Evolutionary conservation across 768 basidiomycete species (phyloP), one percentile per base, ranked within the genome.

Genomic region (Hygrophoropsis aurantiaca): DNA sequence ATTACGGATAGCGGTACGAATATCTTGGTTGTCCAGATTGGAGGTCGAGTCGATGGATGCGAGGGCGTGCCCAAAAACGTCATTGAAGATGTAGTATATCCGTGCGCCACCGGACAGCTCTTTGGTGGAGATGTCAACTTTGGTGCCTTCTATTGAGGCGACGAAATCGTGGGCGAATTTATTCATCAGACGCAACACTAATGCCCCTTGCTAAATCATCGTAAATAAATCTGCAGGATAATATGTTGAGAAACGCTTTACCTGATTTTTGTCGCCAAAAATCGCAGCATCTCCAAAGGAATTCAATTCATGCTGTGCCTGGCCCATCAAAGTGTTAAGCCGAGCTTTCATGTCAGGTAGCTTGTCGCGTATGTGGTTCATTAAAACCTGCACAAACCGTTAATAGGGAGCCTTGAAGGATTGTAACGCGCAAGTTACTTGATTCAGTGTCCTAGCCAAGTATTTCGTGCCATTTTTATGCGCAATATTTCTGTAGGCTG

Each of bases 81-180:
- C 97, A 64, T 98, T 93, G 80, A 99, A 99, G 64, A 99, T 98
- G 72, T 98, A 98, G 70, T 98, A 98, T 69, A 99, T 93, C 44
- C 97, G 82, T 19, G 97, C 97, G 38, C 97, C 97, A 34, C 97
- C 97, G 5, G 90, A 97, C 13, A 99, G 83, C 64, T 99, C 97
- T 64, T 99, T 99, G 1, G 97, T 99, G 1, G 93, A 95, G 58
- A 98, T 89, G 52, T 97, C 91, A 32, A 95, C 80, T 46, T 92
- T 92, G 11, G 94, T 97, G 46, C 97, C 97, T 56, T 99, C 97
- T 57, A 99, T 97, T 11, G 94, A 95, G 0, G 94, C 87, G 43
- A 98, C 80, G 53, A 97, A 99, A 71, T 99, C 97, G 41, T 91
- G 84, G 2, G 94, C 94, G 58, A 98, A 99, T 69, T 94, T 92